Base-by-base conservation (phyloP, 129 eudicot species). In the Logfia minima region DNA sequence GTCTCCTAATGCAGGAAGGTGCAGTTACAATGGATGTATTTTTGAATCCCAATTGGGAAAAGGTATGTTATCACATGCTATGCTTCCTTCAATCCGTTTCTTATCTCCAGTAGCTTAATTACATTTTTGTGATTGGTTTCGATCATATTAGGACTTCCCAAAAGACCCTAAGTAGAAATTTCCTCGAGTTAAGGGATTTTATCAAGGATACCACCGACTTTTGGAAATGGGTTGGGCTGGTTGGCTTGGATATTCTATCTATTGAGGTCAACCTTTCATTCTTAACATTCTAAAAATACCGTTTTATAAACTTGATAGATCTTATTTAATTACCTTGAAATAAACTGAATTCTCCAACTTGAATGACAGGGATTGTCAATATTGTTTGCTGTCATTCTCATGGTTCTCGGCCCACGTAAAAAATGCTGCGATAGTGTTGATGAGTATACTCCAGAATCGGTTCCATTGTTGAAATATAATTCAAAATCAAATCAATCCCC, bases 1-100 rank as follows among this genome's bases (percentile, higher is more conserved):
- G 86, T 81, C 80, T 90, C 24, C 76, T 90, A 53, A 75, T 86
- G 89, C 68, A 86, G 68, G 96, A 90, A 83, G 92, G 88, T 82
- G 92, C 92, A 55, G 79, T 90, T 66, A 76, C 88, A 21, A 80
- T 83, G 59, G 96, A 90, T 79, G 89, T 90, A 55, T 80, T 86
- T 68, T 76, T 88, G 6, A 90, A 90, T 71, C 88, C 62, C 19
- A 55, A 88, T 68, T 90, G 96, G 96, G 83, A 88, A 80, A 82
- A 86, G 92, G 92, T 90, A 78, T 21, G 13, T 51, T 7, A 59
- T 59, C 29, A 5, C 9, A 19, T 59, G 34, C 4, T 31, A n/a
- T 58, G 22, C 2, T 23, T 8, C 29, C 65, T 29, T 21, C 4
- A 66, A 8, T 41, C 48, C 48, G 48, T 41, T 41, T 41, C 13